Conservation (phyloP, 352 stramenopile species). For the Achlya hypogyna region DNA sequence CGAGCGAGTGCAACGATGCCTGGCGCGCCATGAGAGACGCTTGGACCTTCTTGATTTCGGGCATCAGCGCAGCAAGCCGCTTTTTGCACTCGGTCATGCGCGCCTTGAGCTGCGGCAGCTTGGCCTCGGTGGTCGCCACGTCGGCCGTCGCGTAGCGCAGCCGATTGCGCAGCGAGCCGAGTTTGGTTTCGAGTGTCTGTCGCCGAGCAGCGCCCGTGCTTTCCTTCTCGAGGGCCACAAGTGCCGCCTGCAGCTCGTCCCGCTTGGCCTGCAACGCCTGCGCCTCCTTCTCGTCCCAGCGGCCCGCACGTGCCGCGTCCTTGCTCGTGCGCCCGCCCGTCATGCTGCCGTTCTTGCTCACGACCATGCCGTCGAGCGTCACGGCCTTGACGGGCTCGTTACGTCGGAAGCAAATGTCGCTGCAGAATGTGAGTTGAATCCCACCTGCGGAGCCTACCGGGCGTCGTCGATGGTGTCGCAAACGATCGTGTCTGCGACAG, state of each 20-base stretch:
- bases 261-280: slow-evolving; percentile 78
- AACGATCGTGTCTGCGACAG: slow-evolving; percentile 93
- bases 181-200: slow-evolving; percentile 53
- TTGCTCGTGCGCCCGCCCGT: slow-evolving; percentile 90
- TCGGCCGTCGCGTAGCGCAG: slow-evolving; percentile 70
- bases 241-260: slow-evolving; percentile 56
- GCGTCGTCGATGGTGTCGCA: slow-evolving; percentile 93
- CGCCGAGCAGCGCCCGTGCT: slow-evolving; percentile 57
- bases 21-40: slow-evolving; percentile 38
- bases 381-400: slow-evolving; percentile 85
- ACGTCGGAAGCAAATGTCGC: slow-evolving; percentile 63
- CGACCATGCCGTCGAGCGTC: slow-evolving; percentile 92
- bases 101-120: slow-evolving; percentile 54
- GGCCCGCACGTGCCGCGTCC: slow-evolving; percentile 68
- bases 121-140: slow-evolving; percentile 53
- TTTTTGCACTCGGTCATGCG: slow-evolving; percentile 47
- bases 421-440: neutral
- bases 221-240: slow-evolving; percentile 53
- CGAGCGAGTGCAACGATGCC: slow-evolving; percentile 31
- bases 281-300: slow-evolving; percentile 91
- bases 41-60: slow-evolving; percentile 56
- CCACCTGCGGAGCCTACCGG: slow-evolving; percentile 28
- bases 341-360: slow-evolving; percentile 98
- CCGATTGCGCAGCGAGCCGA: slow-evolving; percentile 62
- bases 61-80: slow-evolving; percentile 38